These are phyloP conservation scores for Boletus reticuloceps DNA, from an alignment of 768 basidiomycete genomes.

Conservation along the genomic window DNA sequence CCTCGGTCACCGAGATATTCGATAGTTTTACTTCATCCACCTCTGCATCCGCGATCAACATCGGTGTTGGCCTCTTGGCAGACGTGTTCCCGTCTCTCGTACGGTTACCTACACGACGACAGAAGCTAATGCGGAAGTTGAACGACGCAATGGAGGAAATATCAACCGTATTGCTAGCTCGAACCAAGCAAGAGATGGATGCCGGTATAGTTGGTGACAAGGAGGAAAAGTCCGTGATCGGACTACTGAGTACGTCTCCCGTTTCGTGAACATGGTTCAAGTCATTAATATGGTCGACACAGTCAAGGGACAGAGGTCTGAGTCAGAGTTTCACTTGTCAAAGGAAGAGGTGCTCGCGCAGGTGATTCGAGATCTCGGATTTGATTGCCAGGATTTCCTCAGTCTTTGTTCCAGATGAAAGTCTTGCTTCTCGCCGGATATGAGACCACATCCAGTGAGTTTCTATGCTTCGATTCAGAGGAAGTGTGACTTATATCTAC, in stretches of 20 bases:
- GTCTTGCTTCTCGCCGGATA: conserved; percentile 21
- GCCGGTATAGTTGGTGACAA: conserved; percentile 16
- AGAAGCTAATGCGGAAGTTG: conserved; percentile 29
- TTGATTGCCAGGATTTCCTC: not conserved
- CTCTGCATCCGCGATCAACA: conserved; percentile 23
- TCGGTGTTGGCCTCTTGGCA: conserved; percentile 35
- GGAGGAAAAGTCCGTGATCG: conserved; percentile 28
- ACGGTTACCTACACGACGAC: conserved; percentile 37
- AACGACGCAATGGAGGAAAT: conserved; percentile 38
- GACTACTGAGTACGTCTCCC: conserved; percentile 20
- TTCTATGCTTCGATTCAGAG: not conserved
- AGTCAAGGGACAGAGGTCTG: conserved; percentile 38
- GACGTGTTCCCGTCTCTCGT: conserved; percentile 36
- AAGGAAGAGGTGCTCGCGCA: conserved; percentile 28
- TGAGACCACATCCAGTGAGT: conserved; percentile 23
- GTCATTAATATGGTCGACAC: not conserved
- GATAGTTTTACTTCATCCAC: conserved; percentile 31
- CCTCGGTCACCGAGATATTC: conserved; percentile 40
- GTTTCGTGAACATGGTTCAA: not conserved
- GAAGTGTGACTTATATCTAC: not conserved
- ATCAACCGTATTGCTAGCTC: conserved; percentile 38
- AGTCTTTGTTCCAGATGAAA: conserved; percentile 15
- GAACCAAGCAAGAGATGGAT: conserved; percentile 35
- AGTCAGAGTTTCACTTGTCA: conserved; percentile 25
- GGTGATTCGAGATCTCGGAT: conserved; percentile 2